These are phyloP conservation scores for Kwoniella dendrophila DNA, from an alignment of 768 basidiomycete species.

Conservation along the genomic window DNA sequence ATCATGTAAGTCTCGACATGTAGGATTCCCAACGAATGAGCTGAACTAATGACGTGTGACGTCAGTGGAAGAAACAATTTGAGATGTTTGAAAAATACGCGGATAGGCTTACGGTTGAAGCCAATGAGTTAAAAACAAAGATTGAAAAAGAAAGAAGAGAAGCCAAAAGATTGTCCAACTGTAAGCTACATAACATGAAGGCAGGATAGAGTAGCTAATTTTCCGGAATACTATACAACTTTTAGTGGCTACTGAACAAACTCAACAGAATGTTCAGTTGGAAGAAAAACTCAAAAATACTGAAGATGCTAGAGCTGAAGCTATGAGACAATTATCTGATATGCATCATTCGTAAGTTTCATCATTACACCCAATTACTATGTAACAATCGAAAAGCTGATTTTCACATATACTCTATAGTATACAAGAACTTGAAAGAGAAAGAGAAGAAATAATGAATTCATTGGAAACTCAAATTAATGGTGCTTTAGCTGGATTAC, in stretches of 20 bases:
- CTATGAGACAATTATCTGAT: constrained; percentile 73
- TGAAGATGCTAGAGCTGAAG: constrained; percentile 76
- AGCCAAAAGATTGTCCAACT: constrained; percentile 69
- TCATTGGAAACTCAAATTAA: constrained; percentile 49
- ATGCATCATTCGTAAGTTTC: constrained; percentile 84
- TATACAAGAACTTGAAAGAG: constrained; percentile 52
- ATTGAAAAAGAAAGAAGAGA: constrained; percentile 90
- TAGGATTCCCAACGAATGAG: background rate
- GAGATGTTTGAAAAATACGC: constrained; percentile 93
- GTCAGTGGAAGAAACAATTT: constrained; percentile 82
- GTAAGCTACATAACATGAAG: no score
- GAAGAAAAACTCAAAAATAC: constrained; percentile 69
- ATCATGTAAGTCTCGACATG: constrained; percentile 35
- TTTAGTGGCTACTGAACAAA: constrained; percentile 28
- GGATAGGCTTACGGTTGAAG: constrained; percentile 74
- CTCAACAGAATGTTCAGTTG: constrained; percentile 30
- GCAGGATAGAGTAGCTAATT: no score
- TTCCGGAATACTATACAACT: no score
- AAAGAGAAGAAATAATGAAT: constrained; percentile 53
- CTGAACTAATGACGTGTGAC: background rate
- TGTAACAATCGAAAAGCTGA: background rate
- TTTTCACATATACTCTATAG: constrained; percentile 17
- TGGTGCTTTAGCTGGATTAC: constrained; percentile 32
- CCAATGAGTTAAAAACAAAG: constrained; percentile 77
- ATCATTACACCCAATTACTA: background rate